Base-by-base conservation (phyloP, 1,139 yeast species). In the Ogataea hybrid region DNA sequence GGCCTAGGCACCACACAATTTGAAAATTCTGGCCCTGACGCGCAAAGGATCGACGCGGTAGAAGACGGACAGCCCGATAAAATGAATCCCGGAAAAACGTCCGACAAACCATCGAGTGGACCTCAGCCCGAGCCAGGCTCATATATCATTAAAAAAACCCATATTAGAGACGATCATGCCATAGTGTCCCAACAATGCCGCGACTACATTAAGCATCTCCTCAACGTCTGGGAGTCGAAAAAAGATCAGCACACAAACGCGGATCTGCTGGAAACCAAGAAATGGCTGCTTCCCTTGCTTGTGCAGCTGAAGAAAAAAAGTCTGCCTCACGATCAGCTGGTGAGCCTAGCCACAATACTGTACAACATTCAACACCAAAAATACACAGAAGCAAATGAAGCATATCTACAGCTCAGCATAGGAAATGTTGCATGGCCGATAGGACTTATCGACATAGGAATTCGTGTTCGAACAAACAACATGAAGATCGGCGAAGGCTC, bases 391-490 rank as follows among this genome's bases (percentile, higher is more conserved):
- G 90, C 95, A 4, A 77, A 77, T 47, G 87, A 84, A 53, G 71
- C 81, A 28, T 88, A 88, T 58, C 69, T 86, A 71, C 77, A 83
- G 50, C 66, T 88, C 49, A 83, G 94, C 56, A 81, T 88, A 25
- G 96, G 96, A 1, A 86, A 86, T 52, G 88, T 85, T 2, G 92
- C 95, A 2, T 88, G 96, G 95, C 96, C 96, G 2, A 84, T 88
- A 49, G 96, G 96, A 28, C 86, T 88, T 9, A 70, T 80, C 10
- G 77, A 79, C 42, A 85, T 87, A 11, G 90, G 94, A 35, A 86
- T 88, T 45, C 96, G 88, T 59, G 84, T 80, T 30, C 67, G 94
- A 46, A 75, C 81, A 50, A 79, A 84, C 29, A 64, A 68, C 48
- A 65, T 75, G 36, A 54, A 50, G 22, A 60, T 56, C 11, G 57